Evolutionary conservation across 2,329 filamentous ascomycete genomes (phyloP), one percentile per base, ranked within the genome.

Genomic region (Mycogone perniciosa): DNA sequence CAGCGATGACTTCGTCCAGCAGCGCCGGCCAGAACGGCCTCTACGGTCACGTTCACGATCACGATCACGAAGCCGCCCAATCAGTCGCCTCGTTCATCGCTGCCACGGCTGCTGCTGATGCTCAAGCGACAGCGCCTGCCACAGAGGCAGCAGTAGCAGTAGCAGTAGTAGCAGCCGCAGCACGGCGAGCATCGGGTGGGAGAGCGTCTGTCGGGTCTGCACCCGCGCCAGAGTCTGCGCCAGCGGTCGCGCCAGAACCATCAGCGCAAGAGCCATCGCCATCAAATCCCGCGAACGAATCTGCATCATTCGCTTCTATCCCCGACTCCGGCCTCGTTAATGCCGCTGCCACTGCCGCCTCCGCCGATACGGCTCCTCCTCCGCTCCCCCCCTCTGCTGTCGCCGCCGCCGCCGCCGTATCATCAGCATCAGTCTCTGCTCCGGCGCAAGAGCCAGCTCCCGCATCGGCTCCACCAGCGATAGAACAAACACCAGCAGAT

Each of bases 1-100:
- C 68, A 80, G 77, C 76, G 76, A 80, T 81, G 77, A 79, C 75
- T 79, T 81, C 77, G 77, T 78, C 76, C 64, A 71, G 20, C 20
- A 20, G 71, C 66, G 71, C 66, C 66, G 70, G 67, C 67, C 68
- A 64, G 54, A 57, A 61, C 56, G 59, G 55, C 52, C 55, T 51
- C 54, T 44, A 52, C 48, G 47, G 54, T 51, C 47, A 35, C 46
- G 54, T 29, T 50, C 54, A 53, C 30, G 29, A 44, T 29, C 33
- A 46, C 41, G 46, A 49, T 50, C 46, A 35, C 52, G 40, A 26
- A 33, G 47, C 43, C 44, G 49, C 30, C 44, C 29, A 45, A 35
- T 37, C 44, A 37, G 34, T 29, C 39, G 42, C 39, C 42, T 33
- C 42, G 13, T 9, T 13, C 42, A 20, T 20, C n/a, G 39, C 44